Conservation (phyloP, 2,329 filamentous ascomycete genomes). For the Decorospora gaudefroyi region DNA sequence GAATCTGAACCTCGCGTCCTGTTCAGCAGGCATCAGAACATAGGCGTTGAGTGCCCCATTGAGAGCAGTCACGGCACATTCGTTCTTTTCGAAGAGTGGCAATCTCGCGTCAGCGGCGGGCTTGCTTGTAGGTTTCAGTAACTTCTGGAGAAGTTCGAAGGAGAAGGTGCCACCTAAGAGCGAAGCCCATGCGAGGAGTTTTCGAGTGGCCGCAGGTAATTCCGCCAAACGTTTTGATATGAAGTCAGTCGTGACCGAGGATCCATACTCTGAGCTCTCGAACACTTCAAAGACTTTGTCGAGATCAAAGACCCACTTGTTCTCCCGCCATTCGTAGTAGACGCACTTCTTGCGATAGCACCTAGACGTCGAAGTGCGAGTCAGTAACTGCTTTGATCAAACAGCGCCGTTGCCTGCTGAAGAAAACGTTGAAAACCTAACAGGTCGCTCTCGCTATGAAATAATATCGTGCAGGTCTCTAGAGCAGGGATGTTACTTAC, state of each 20-base stretch:
- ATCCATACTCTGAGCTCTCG: slow-evolving; percentile 74
- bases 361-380: too few species aligned
- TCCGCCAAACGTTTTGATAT: slow-evolving; percentile 78
- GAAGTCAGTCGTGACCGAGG: slow-evolving; percentile 81
- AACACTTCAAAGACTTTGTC: slow-evolving; percentile 87
- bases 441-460: too few species aligned
- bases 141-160: slow-evolving; percentile 75
- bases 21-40: slow-evolving; percentile 78
- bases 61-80: slow-evolving; percentile 77
- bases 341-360: slow-evolving; percentile 86
- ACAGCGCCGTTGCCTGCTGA: too few species aligned
- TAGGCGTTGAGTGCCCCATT: slow-evolving; percentile 80
- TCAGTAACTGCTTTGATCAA: too few species aligned
- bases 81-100: slow-evolving; percentile 59
- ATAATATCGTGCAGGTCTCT: too few species aligned
- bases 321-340: slow-evolving; percentile 85
- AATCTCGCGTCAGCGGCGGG: slow-evolving; percentile 51
- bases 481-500: too few species aligned
- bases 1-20: slow-evolving; percentile 84
- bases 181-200: slow-evolving; percentile 84
- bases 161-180: slow-evolving; percentile 82
- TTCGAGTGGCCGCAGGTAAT: slow-evolving; percentile 71
- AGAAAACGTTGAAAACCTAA: too few species aligned
- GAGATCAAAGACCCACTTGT: slow-evolving; percentile 78
- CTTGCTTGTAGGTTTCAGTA: slow-evolving; percentile 72